phyloP scores from a whole-genome alignment of 2,329 filamentous ascomycete genomes.

The Venturia carpophila region DNA sequence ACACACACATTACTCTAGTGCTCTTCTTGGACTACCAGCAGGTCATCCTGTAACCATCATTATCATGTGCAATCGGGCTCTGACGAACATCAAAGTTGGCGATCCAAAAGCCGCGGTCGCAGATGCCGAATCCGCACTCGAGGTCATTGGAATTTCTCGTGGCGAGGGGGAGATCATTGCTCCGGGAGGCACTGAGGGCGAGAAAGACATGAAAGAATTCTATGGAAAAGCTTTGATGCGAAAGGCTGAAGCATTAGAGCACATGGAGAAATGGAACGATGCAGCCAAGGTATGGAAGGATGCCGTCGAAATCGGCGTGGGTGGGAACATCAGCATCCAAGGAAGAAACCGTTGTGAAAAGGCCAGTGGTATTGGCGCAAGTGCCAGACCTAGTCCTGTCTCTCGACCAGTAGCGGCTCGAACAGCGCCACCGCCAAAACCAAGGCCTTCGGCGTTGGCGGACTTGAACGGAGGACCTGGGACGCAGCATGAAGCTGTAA shows the following conservation, averaged over 20 bases:
- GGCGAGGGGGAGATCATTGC: conserved; percentile 76
- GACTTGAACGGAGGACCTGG: conserved; percentile 37
- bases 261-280: conserved; percentile 89
- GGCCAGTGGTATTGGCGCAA: conserved; percentile 47
- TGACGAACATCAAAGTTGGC: conserved; percentile 85
- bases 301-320: conserved; percentile 76
- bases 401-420: conserved; percentile 41
- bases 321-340: conserved; percentile 75
- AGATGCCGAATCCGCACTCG: conserved; percentile 74
- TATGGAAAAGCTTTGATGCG: conserved; percentile 89
- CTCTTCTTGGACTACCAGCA: conserved; percentile 64
- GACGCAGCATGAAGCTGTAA: conserved; percentile 65
- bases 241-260: conserved; percentile 91
- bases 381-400: conserved; percentile 29
- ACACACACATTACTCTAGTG: conserved; percentile 71
- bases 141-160: conserved; percentile 67
- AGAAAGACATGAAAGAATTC: conserved; percentile 84
- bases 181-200: conserved; percentile 49
- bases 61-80: conserved; percentile 82
- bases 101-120: conserved; percentile 79
- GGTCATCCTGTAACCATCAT: conserved; percentile 79
- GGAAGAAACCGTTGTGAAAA: conserved; percentile 86
- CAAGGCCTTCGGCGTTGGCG: conserved; percentile 35
- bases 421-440: conserved; percentile 31
- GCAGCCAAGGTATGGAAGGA: conserved; percentile 72